A percentile compares a stretch with the other conserved stretches of the same genome.
Evolutionary conservation across 805 yeast genomes (phyloP).

Genomic region (Saturnispora saitoi): DNA sequence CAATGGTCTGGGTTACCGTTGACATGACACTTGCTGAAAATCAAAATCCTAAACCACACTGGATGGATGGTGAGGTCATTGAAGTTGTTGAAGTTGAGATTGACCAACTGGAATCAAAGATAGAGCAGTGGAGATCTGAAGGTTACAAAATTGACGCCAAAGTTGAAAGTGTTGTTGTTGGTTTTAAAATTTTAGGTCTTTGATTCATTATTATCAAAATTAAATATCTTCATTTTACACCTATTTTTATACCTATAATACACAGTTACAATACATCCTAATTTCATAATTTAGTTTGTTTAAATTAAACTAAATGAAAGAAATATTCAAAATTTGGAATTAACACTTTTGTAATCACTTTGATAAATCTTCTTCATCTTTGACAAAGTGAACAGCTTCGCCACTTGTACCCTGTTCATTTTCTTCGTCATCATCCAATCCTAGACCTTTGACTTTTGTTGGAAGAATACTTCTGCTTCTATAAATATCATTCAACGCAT

Average conservation of each 20-base stretch:
- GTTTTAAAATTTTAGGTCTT: constrained; percentile 25
- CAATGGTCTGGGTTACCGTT: constrained; percentile 67
- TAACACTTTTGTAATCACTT: not conserved
- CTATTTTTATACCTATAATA: not conserved
- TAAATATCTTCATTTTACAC: not conserved
- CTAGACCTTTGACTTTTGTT: constrained; percentile 18
- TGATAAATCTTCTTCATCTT: constrained; percentile 11
- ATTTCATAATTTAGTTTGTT: not conserved
- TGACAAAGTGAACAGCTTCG: constrained; percentile 24
- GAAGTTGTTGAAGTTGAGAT: constrained; percentile 77
- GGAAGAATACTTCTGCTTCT: constrained; percentile 29
- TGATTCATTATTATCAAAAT: not conserved
- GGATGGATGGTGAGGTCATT: constrained; percentile 89
- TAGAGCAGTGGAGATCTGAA: constrained; percentile 44
- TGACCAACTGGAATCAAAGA: constrained; percentile 42
- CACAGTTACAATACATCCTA: not conserved
- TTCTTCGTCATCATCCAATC: constrained; percentile 18
- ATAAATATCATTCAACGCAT: constrained; percentile 42
- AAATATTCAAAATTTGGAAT: too few species aligned
- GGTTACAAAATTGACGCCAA: constrained; percentile 84
- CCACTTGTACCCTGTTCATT: constrained; percentile 25
- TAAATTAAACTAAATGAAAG: not conserved
- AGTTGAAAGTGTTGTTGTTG: constrained; percentile 78
- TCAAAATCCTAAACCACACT: constrained; percentile 55
- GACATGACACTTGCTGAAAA: constrained; percentile 65